Percentiles rank a stretch among this genome's conserved stretches.
Evolutionary conservation across 768 basidiomycete species (phyloP).

Genomic region (Naganishia vishniacii): DNA sequence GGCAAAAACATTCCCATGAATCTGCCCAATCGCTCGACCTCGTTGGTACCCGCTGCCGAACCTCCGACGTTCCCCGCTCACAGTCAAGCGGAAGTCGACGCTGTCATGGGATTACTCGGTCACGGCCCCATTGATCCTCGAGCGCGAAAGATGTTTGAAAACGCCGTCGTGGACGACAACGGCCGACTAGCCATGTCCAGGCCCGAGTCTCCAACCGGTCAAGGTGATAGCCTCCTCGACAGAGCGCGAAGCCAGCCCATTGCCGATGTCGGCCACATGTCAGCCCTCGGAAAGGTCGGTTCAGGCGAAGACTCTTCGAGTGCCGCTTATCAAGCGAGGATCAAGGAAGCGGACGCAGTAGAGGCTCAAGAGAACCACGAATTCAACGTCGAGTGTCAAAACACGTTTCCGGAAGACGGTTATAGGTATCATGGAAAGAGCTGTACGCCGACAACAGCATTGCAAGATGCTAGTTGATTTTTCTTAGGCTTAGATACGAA

Average conservation of each 20-base stretch:
- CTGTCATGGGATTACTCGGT: slow-evolving; percentile 14
- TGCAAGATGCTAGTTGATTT: slow-evolving; percentile 26
- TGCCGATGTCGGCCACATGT: background rate
- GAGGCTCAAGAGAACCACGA: slow-evolving; percentile 32
- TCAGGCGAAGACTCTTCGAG: background rate
- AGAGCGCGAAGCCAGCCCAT: slow-evolving; percentile 14
- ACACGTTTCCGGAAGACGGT: slow-evolving; percentile 28
- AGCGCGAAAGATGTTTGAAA: background rate
- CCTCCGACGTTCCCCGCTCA: slow-evolving; percentile 10
- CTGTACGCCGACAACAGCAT: slow-evolving; percentile 24
- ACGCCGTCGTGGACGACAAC: background rate
- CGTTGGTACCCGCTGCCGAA: background rate
- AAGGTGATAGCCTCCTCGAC: background rate
- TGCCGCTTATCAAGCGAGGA: background rate
- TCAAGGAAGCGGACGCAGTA: slow-evolving; percentile 19
- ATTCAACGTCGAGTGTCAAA: background rate
- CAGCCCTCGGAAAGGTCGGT: background rate
- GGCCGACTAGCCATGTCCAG: slow-evolving; percentile 7
- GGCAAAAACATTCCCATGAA: slow-evolving; percentile 11
- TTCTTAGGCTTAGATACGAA: background rate
- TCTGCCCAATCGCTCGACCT: slow-evolving; percentile 1
- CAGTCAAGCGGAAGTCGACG: slow-evolving; percentile 18
- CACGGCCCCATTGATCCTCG: slow-evolving; percentile 5
- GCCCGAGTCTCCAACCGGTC: slow-evolving; percentile 20
- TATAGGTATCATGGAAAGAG: slow-evolving; percentile 47